A percentile compares a stretch with the other conserved stretches of the same genome.
phyloP scores from a whole-genome alignment of 2,329 filamentous ascomycete species.

The Xylariaceae sp. region DNA sequence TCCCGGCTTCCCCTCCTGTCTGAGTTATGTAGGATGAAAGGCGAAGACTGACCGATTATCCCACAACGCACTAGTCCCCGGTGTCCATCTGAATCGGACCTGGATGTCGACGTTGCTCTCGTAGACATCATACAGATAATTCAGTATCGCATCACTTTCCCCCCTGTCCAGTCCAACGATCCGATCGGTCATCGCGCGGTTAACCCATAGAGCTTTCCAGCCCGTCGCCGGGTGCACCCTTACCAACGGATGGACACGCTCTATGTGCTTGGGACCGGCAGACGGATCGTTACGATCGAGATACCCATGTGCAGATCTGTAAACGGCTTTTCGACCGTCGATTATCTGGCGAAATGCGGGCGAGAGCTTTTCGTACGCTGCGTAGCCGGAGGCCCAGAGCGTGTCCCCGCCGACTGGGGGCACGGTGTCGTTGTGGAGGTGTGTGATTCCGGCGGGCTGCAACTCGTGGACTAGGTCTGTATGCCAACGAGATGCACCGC shows the following conservation, averaged over 20 bases:
- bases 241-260: slow-evolving; percentile 65
- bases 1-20: neutral
- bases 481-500: slow-evolving; percentile 67
- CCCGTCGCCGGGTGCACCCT: slow-evolving; percentile 69
- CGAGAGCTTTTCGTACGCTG: slow-evolving; percentile 69
- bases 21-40: neutral
- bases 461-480: slow-evolving; percentile 67
- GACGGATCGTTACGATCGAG: slow-evolving; percentile 59
- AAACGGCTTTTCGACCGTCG: slow-evolving; percentile 62
- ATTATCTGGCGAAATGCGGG: slow-evolving; percentile 67
- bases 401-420: slow-evolving; percentile 65
- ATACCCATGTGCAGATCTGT: slow-evolving; percentile 62
- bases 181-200: slow-evolving; percentile 62
- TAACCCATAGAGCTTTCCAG: slow-evolving; percentile 72
- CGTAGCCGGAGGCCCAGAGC: slow-evolving; percentile 67
- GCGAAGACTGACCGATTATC: slow-evolving; percentile 54
- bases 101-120: slow-evolving; percentile 70
- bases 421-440: slow-evolving; percentile 66
- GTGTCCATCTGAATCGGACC: slow-evolving; percentile 67
- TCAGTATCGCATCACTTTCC: slow-evolving; percentile 65
- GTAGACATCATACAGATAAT: slow-evolving; percentile 65
- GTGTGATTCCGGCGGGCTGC: slow-evolving; percentile 67
- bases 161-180: slow-evolving; percentile 67
- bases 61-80: slow-evolving; percentile 64
- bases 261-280: slow-evolving; percentile 61